Conservation (phyloP, 1,284 basidiomycete genomes). For the Ceratobasidium papillatum region DNA sequence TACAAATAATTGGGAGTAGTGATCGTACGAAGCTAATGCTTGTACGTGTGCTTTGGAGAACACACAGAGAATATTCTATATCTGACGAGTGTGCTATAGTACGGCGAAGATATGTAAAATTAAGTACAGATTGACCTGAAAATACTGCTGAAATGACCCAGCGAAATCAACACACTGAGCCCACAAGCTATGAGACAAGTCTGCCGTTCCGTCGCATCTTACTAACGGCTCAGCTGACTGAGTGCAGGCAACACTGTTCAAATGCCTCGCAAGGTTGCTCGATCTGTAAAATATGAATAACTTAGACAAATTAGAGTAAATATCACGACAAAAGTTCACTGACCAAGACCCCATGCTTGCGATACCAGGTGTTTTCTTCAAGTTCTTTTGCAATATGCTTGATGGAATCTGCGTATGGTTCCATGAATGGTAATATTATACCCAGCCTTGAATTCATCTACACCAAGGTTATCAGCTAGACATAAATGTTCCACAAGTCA, state of each 20-base stretch:
- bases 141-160: too few relatives aligned
- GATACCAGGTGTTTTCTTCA: background rate
- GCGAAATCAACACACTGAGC: too few relatives aligned
- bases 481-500: background rate
- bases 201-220: too few relatives aligned
- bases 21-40: too few relatives aligned
- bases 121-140: too few relatives aligned
- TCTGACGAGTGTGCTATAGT: too few relatives aligned
- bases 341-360: background rate
- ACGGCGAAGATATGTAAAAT: too few relatives aligned
- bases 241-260: background rate
- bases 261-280: background rate
- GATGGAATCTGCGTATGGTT: background rate
- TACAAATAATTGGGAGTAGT: too few relatives aligned
- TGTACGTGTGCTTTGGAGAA: too few relatives aligned
- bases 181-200: too few relatives aligned
- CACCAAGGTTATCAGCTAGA: background rate
- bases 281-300: background rate
- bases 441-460: background rate
- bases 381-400: background rate
- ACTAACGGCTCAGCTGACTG: too few relatives aligned
- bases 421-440: background rate
- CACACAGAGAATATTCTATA: too few relatives aligned
- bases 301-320: background rate
- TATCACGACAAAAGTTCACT: background rate